Conservation (phyloP, 257 asterid species). For the Jasminum sambac region DNA sequence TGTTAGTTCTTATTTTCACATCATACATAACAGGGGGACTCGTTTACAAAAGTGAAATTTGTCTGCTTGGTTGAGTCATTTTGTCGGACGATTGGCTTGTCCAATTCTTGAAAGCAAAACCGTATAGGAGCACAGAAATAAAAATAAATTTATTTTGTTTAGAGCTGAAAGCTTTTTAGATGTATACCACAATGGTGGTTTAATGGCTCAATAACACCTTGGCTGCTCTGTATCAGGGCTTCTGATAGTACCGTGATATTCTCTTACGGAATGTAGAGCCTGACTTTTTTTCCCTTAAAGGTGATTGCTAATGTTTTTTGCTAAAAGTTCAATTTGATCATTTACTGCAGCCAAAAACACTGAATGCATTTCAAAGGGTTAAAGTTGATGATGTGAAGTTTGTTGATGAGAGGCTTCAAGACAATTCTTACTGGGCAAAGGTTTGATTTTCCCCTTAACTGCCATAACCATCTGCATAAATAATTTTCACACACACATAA, state of each 20-base stretch:
- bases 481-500: neutral
- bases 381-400: slow-evolving; percentile 59
- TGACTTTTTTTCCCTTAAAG: neutral
- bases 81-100: neutral
- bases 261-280: neutral
- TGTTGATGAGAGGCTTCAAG: slow-evolving; percentile 82
- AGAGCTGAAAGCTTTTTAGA: neutral
- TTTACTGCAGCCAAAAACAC: slow-evolving; percentile 69
- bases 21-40: neutral
- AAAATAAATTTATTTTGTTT: no score
- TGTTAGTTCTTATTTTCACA: slow-evolving; percentile 4
- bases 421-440: slow-evolving; percentile 99
- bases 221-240: neutral
- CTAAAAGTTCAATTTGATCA: slow-evolving; percentile 17
- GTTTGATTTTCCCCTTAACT: slow-evolving; percentile 32
- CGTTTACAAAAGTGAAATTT: neutral
- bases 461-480: neutral
- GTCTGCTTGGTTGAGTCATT: neutral
- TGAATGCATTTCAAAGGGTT: slow-evolving; percentile 71
- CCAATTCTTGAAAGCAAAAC: neutral
- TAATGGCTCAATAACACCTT: neutral
- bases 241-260: neutral
- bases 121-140: neutral
- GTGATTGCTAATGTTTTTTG: neutral
- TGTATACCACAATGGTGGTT: neutral